Evolutionary conservation across 768 basidiomycete species (phyloP).

Genomic region (Trametes gibbosa): DNA sequence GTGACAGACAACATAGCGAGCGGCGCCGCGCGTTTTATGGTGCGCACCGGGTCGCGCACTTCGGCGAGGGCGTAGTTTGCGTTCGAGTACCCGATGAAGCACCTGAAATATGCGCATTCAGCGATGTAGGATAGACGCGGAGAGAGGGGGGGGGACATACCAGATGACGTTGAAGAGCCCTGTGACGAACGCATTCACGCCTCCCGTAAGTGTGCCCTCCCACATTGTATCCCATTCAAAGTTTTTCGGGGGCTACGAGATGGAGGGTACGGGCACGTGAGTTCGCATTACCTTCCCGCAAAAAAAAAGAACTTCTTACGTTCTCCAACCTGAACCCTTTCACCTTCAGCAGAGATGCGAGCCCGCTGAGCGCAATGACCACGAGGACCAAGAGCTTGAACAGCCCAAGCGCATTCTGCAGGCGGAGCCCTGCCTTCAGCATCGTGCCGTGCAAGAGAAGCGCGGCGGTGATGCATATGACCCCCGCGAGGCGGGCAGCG

Average conservation of each 20-base stretch:
- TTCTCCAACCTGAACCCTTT: conserved; percentile 49
- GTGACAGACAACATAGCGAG: conserved; percentile 61
- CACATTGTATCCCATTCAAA: conserved; percentile 60
- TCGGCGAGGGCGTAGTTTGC: conserved; percentile 77
- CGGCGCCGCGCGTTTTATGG: conserved; percentile 69
- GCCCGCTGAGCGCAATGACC: conserved; percentile 50
- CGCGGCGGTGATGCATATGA: conserved; percentile 54
- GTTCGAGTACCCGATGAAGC: conserved; percentile 69
- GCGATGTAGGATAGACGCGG: neutral
- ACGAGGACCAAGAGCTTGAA: conserved; percentile 60
- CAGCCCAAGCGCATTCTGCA: conserved; percentile 62
- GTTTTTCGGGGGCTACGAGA: conserved; percentile 50
- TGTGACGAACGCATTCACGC: conserved; percentile 57
- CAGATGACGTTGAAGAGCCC: conserved; percentile 73
- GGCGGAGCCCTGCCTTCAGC: conserved; percentile 51
- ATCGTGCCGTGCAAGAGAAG: conserved; percentile 55
- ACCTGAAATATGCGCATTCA: conserved; percentile 39
- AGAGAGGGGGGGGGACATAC: conserved; percentile 32
- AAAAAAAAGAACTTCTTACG: conserved; percentile 27
- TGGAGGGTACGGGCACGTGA: too few relatives aligned
- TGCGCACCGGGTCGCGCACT: conserved; percentile 63
- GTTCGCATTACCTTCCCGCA: neutral
- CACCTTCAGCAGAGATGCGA: conserved; percentile 47
- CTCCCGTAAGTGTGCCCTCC: conserved; percentile 53
- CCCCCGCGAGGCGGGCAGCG: conserved; percentile 51